Base-by-base conservation (phyloP, 352 stramenopile genomes). In the Phytophthora multivora region DNA sequence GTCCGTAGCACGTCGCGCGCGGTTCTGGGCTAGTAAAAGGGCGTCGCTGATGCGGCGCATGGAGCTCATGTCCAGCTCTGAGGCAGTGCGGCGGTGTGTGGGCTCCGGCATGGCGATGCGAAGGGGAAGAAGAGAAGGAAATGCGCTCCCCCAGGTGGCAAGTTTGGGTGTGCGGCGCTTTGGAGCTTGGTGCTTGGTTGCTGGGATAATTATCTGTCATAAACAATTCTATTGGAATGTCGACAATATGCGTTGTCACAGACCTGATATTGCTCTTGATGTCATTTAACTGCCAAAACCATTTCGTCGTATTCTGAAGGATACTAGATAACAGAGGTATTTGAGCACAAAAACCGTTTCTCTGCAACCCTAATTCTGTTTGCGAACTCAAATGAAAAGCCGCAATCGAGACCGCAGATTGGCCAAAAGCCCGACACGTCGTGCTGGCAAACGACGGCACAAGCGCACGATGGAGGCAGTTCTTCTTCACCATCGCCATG, bases 11-110 rank as follows among this genome's bases (percentile, higher is more conserved):
- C 69, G 53, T 0, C 82, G 71, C 8, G 82, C 82, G 59, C 82
- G 80, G 58, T 86, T 91, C 61, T 91, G 82, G 16, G 82, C 82
- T 5, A 91, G 70, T 18, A 91, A 64, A 42, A 91, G 74, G 19
- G 82, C 82, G 45, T 91, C 82, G 47, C 82, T 75, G 49, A 91
- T 78, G 57, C 82, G 77, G 31, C 82, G 78, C 63, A 89, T 71
- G 41, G 78, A 79, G 55, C 40, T 71, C 59, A 87, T 82, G 55
- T 86, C 81, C 19, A 81, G 66, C 63, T 83, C 76, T 25, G 78
- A 83, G 51, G 69, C 40, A 16, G 71, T 73, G 63, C 69, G 77
- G 42, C 62, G 79, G 41, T 71, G 63, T 8, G 66, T 26, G 4
- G 69, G 49, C 45, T 64, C 60, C 10, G 21, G 38, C 59, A 67